Evolutionary conservation across 768 basidiomycete genomes (phyloP), one percentile per base, ranked within the genome.

Genomic region (Rhodotorula babjevae): DNA sequence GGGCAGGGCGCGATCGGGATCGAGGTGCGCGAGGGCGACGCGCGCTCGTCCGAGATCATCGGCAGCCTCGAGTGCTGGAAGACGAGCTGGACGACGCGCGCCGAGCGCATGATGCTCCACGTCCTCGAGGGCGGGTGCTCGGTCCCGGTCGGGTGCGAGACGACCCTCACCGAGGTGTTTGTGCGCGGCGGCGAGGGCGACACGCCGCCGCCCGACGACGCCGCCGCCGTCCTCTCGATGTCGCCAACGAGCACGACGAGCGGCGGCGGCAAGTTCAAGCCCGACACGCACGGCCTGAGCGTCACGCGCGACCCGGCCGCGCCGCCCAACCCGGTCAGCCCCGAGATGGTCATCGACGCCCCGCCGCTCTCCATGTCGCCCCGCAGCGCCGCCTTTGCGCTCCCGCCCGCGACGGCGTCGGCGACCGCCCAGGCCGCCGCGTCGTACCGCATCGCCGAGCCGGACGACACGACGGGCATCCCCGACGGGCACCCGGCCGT

Each of bases 101-200:
- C 93, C 3, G 96, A 99, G 82, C 87, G 96, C 23, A 90, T 89
- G 2, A 89, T 90, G 81, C 83, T 98, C 74, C 84, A 89, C n/a
- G 88, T 89, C 33, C 84, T 98, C 64, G 96, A 98, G 81, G 96
- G 96, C 42, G 96, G 96, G 36, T 99, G 96, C 82, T 93, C 91
- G 72, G 94, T 99, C 0, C 95, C 95, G 6, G 93, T 99, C 25
- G 95, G 94, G 8, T 88, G 92, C 42, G 83, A 84, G 63, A 88
- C 87, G 42, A 82, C 65, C 23, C 71, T 83, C 50, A 69, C 69
- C 5, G 61, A 25, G 78, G 79, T 19, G 25, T 72, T 67, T 63
- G 71, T 72, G 27, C 64, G 73, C 76, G 77, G 78, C 21, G 78
- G 78, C 52, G 81, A 82, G n/a, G 73, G 79, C 9, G 80, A 82